phyloP scores from a whole-genome alignment of 192 early-diverging fungal species.

The Lunasporangiospora selenospora region DNA sequence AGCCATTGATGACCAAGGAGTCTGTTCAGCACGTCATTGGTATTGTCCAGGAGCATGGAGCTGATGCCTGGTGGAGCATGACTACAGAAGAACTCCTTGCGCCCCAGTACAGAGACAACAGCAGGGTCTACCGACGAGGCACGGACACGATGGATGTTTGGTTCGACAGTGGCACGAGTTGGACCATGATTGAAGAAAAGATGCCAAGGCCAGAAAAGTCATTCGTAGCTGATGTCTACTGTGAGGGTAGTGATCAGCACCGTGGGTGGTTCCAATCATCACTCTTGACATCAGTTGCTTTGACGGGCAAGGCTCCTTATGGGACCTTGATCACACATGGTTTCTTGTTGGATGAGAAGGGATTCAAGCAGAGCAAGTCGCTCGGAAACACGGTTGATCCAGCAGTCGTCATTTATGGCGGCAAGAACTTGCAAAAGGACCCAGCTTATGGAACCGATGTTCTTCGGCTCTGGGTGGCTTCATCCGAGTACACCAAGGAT shows the following conservation, averaged over 20 bases:
- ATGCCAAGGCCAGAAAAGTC: slow-evolving; percentile 23
- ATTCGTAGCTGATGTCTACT: slow-evolving; percentile 62
- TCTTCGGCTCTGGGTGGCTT: slow-evolving; percentile 40
- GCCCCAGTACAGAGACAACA: slow-evolving; percentile 58
- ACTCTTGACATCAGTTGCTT: slow-evolving; percentile 33
- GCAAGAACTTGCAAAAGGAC: slow-evolving; percentile 66
- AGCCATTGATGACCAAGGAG: slow-evolving; percentile 65
- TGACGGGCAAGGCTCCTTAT: slow-evolving; percentile 43
- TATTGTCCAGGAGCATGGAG: slow-evolving; percentile 60
- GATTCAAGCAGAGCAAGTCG: slow-evolving; percentile 40
- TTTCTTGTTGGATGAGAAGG: slow-evolving; percentile 42
- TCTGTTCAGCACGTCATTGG: slow-evolving; percentile 73
- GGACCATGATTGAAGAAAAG: slow-evolving; percentile 67
- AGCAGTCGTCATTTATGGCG: slow-evolving; percentile 26
- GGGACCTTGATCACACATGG: slow-evolving; percentile 46
- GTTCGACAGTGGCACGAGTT: slow-evolving; percentile 85
- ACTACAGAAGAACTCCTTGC: slow-evolving; percentile 64
- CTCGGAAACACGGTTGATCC: slow-evolving; percentile 44
- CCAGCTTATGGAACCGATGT: slow-evolving; percentile 70
- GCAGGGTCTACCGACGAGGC: slow-evolving; percentile 62
- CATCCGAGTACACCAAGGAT: slow-evolving; percentile 47
- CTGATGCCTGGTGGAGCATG: slow-evolving; percentile 77
- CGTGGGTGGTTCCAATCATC: slow-evolving; percentile 51
- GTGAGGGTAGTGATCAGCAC: slow-evolving; percentile 45
- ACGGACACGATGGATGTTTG: slow-evolving; percentile 91